phyloP scores from a whole-genome alignment of 2,329 filamentous ascomycete genomes.

The Huntiella bhutanensis region DNA sequence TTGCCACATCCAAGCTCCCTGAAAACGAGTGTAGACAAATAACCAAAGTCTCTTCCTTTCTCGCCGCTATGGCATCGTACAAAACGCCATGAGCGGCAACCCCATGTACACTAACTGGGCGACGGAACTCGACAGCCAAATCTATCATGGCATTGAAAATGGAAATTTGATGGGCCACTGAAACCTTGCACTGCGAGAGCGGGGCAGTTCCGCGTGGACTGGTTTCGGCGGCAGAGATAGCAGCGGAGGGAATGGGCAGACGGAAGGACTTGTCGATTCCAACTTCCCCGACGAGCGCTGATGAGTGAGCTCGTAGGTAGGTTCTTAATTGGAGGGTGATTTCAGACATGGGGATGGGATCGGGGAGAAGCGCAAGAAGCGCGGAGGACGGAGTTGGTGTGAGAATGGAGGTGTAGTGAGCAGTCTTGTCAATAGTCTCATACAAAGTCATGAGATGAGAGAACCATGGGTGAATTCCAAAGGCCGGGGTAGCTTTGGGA shows the following conservation, averaged over 20 bases:
- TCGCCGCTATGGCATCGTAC: slow-evolving; percentile 40
- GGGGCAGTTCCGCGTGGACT: not conserved
- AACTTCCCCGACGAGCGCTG: slow-evolving; percentile 57
- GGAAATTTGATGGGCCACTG: slow-evolving; percentile 46
- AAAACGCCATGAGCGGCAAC: slow-evolving; percentile 59
- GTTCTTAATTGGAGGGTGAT: slow-evolving; percentile 37
- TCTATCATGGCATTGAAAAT: slow-evolving; percentile 50
- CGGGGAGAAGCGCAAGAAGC: slow-evolving; percentile 34
- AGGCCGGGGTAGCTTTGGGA: slow-evolving; percentile 35
- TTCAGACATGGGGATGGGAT: slow-evolving; percentile 38
- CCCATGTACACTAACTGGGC: slow-evolving; percentile 51
- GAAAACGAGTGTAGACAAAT: slow-evolving; percentile 93
- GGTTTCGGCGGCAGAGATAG: not conserved
- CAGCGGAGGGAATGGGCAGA: slow-evolving; percentile 29
- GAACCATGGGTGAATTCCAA: slow-evolving; percentile 82
- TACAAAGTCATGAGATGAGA: slow-evolving; percentile 46
- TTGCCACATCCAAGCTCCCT: slow-evolving; percentile 53
- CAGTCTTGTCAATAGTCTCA: slow-evolving; percentile 7
- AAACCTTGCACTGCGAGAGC: slow-evolving; percentile 47
- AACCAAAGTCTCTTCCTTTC: slow-evolving; percentile 19
- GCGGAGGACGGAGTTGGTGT: slow-evolving; percentile 25
- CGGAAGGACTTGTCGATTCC: slow-evolving; percentile 63
- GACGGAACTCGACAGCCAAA: slow-evolving; percentile 46
- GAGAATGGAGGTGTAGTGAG: slow-evolving; percentile 51
- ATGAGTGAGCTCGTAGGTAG: slow-evolving; percentile 36